phyloP scores from a whole-genome alignment of 352 stramenopile genomes.

The Phytophthora rubi region DNA sequence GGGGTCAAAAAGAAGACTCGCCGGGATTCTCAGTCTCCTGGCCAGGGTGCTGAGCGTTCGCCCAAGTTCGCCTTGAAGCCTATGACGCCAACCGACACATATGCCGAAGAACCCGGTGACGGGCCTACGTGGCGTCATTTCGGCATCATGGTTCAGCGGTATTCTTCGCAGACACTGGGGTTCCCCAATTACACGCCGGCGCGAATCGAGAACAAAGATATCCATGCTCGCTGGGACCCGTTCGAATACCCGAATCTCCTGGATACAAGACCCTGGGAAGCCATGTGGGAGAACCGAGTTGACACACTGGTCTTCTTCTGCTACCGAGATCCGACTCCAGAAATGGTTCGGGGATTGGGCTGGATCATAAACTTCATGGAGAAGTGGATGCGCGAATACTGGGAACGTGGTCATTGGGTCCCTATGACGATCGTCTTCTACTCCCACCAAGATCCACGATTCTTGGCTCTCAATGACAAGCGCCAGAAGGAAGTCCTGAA shows the following conservation, averaged over 20 bases:
- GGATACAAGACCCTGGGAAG: not conserved
- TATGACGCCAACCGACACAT: too few species aligned
- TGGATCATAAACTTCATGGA: constrained; percentile 2
- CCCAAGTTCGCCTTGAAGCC: too few species aligned
- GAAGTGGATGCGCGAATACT: not conserved
- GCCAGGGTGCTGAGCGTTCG: too few species aligned
- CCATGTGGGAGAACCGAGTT: not conserved
- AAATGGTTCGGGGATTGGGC: too few species aligned
- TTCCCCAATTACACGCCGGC: not conserved
- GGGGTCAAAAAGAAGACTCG: too few species aligned
- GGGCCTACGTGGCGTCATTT: not conserved
- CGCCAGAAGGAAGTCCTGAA: not conserved
- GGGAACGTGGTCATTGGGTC: constrained; percentile 2
- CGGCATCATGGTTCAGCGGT: not conserved
- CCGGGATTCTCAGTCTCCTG: too few species aligned
- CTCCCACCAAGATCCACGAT: not conserved
- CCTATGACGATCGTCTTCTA: not conserved
- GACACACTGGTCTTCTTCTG: not conserved
- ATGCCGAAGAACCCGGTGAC: too few species aligned
- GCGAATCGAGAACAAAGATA: not conserved
- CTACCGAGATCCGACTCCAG: not conserved
- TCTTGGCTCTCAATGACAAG: not conserved
- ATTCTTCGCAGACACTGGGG: not conserved
- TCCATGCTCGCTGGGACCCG: not conserved
- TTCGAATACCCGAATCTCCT: not conserved